Evolutionary conservation across 192 early-diverging fungal genomes (phyloP), one percentile per base, ranked within the genome.

Genomic region (Coemansia asiatica): DNA sequence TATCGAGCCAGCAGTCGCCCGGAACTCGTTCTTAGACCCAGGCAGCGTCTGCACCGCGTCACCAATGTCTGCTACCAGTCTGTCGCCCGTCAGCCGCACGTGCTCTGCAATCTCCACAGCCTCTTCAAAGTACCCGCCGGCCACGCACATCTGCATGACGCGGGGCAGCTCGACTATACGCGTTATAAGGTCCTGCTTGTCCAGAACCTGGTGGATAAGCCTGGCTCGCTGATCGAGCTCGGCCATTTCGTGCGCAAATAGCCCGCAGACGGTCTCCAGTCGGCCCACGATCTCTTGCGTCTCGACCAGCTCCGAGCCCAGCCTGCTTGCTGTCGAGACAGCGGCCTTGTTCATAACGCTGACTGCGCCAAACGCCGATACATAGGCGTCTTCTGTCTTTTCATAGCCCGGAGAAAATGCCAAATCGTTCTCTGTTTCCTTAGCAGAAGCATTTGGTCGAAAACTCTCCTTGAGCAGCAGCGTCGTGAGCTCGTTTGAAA

Each of bases 111-210:
- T 74, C 58, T 80, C 77, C 5, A 80, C 77, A 0, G 77, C 77
- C 57, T 80, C 77, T 35, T 80, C 72, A 50, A 74, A 80, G 63
- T 68, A 80, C 9, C 77, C 77, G 29, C 77, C 77, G 10, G 77
- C 77, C 4, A 80, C 72, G 38, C 77, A 80, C 77, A 80, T 80
- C 36, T 73, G 77, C 77, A 80, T 80, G 22, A 80, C 77, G 0
- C 77, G 77, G 6, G 77, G 77, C 50, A 80, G 77, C 68, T 80
- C 77, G 1, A 80, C 68, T 29, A 80, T 67, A 25, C 77, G 77
- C 28, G 72, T 56, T 26, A 80, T 66, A 13, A 80, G 53, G 47
- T 80, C 71, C 68, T 80, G 77, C 68, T 80, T 74, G 58, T 80
- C 77, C 9, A 80, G 58, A 21, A 80, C 77, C 1, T 69, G 68